Evolutionary conservation across 2,329 filamentous ascomycete species (phyloP).

Genomic region (Sporothrix pallida): DNA sequence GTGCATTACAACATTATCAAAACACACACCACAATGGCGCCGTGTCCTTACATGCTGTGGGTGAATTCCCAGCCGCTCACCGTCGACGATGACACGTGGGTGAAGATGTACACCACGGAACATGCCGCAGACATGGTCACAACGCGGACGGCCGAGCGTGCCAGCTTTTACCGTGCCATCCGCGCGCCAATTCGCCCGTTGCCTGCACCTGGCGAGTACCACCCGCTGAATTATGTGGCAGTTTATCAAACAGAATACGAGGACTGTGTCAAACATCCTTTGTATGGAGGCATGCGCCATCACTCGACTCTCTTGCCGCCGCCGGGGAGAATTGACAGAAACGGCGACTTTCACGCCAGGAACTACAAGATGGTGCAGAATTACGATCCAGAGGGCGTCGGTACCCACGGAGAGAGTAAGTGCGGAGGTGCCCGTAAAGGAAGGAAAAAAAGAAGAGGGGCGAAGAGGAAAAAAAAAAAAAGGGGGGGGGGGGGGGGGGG

Average conservation of each 20-base stretch:
- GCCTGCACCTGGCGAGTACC: not conserved
- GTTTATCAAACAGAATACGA: not conserved
- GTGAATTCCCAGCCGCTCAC: constrained; percentile 1
- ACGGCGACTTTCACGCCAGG: not conserved
- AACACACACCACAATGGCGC: not conserved
- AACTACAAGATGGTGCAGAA: not conserved
- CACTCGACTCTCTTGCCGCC: not conserved
- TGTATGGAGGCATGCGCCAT: not conserved
- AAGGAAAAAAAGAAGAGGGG: not conserved
- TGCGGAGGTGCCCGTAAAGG: not conserved
- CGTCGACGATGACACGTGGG: not conserved
- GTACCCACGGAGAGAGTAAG: not conserved
- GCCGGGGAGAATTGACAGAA: not conserved
- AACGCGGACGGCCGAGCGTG: not conserved
- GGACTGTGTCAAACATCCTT: not conserved
- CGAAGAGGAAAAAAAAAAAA: too few species aligned
- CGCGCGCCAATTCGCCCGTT: not conserved
- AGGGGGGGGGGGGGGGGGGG: too few species aligned
- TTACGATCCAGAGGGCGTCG: not conserved
- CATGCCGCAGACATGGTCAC: not conserved
- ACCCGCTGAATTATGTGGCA: not conserved
- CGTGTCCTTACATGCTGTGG: constrained; percentile 8
- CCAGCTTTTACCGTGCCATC: not conserved
- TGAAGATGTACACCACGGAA: not conserved
- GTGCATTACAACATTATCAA: too few species aligned